Base-by-base conservation (phyloP, 805 yeast species). In the Wickerhamiella parazyma region DNA sequence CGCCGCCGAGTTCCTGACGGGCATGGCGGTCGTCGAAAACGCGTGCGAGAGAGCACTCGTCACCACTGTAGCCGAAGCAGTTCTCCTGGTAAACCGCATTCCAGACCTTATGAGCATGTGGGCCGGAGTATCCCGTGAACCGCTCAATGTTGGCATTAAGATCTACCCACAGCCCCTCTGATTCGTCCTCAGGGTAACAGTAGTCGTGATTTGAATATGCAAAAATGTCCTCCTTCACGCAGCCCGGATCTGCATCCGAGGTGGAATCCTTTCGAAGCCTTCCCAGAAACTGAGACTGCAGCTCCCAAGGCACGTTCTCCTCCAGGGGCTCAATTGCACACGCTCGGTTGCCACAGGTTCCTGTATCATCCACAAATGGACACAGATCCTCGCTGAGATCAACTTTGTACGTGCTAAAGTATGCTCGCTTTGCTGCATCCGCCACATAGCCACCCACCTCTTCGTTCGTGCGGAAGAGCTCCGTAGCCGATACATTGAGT, bases 121-220 rank as follows among this genome's bases (percentile, higher is more conserved):
- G 76, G 24, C 98, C 98, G 25, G 86, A 81, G 57, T 91, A 91
- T 0, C 98, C 98, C 0, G 98, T 93, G 65, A 83, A 91, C 55
- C 97, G 70, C 62, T 91, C 99, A 0, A 95, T 95, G 57, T 93
- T 93, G 44, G 81, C 83, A 17, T 79, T 68, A 45, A 91, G 70
- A 55, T 87, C 85, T 22, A 91, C 94, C 54, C 80, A 79, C 1
- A 85, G 95, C 10, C 69, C 69, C 7, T 55, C 53, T 3, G 38
- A 35, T 18, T 61, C 47, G 45, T 67, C 70, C 37, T 66, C 70
- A 1, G 70, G 69, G 37, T 62, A 58, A 45, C 70, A 67, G 46
- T 67, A 66, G 52, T 53, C 47, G 11, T 36, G 35, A 22, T 20
- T 16, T 3, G 45, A 22, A 18, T 45, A 38, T 10, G 51, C 51